Percentiles rank a stretch among this genome's conserved stretches.
These are phyloP conservation scores for Phyllosticta paracitricarpa DNA, from an alignment of 2,329 filamentous ascomycete species.

Conservation along the genomic window DNA sequence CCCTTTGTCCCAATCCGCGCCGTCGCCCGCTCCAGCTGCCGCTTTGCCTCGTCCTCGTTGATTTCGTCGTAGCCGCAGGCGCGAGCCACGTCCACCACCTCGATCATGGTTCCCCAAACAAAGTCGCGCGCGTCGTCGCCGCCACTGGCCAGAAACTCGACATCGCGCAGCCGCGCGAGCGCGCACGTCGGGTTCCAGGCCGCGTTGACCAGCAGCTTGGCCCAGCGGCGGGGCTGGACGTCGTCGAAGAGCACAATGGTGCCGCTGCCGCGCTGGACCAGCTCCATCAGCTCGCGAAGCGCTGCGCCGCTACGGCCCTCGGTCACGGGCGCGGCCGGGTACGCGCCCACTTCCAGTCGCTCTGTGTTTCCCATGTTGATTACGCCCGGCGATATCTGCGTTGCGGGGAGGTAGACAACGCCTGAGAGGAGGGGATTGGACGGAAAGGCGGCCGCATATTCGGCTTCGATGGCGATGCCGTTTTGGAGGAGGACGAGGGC, in stretches of 20 bases:
- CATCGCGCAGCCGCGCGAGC: slow-evolving; percentile 45
- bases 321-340: slow-evolving; percentile 24
- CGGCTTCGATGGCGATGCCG: slow-evolving; percentile 50
- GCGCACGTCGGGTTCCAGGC: slow-evolving; percentile 53
- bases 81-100: slow-evolving; percentile 34
- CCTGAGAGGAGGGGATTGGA: slow-evolving; percentile 44
- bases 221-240: slow-evolving; percentile 49
- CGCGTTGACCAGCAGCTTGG: slow-evolving; percentile 51
- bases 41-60: slow-evolving; percentile 26
- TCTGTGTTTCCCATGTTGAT: slow-evolving; percentile 40
- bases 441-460: slow-evolving; percentile 42
- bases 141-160: slow-evolving; percentile 33
- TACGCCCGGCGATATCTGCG: slow-evolving; percentile 39
- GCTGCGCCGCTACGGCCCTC: slow-evolving; percentile 16
- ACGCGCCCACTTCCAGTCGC: slow-evolving; percentile 41
- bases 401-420: slow-evolving; percentile 45
- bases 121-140: slow-evolving; percentile 15
- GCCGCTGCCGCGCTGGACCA: slow-evolving; percentile 36
- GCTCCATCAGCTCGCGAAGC: slow-evolving; percentile 17
- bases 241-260: slow-evolving; percentile 42
- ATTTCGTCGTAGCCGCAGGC: slow-evolving; percentile 31
- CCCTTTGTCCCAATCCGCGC: slow-evolving; percentile 28
- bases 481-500: slow-evolving; percentile 53
- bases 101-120: slow-evolving; percentile 35
- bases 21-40: slow-evolving; percentile 29